Evolutionary conservation across 139 green algal genomes (phyloP).

Genomic region (Chlamydomonas schloesseri): DNA sequence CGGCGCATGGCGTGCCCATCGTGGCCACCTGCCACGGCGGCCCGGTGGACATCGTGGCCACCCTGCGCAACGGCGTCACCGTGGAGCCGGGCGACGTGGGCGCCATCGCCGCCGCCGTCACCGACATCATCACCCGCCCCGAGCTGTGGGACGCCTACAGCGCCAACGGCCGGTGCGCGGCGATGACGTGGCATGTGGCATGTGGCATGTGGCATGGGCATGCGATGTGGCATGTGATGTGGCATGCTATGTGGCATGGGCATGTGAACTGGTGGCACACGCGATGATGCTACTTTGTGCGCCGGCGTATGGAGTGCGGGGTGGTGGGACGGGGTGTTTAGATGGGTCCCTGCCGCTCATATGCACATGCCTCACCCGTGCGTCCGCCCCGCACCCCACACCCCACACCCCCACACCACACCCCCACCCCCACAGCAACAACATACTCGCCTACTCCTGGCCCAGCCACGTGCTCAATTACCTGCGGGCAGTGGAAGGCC

Average conservation of each 20-base stretch:
- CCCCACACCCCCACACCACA: neutral
- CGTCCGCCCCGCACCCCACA: too few species aligned
- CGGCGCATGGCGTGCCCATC: slow-evolving; percentile 93
- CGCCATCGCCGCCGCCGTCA: slow-evolving; percentile 79
- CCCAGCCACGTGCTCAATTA: slow-evolving; percentile 86
- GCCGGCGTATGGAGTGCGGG: too few species aligned
- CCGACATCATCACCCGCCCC: slow-evolving; percentile 84
- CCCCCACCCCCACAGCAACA: slow-evolving; percentile 49
- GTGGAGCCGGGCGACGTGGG: slow-evolving; percentile 89
- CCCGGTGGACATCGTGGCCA: slow-evolving; percentile 87
- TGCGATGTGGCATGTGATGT: too few species aligned
- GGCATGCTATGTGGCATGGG: too few species aligned
- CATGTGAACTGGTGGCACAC: too few species aligned
- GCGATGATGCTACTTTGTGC: too few species aligned
- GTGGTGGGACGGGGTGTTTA: too few species aligned
- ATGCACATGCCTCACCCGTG: neutral
- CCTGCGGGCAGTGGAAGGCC: slow-evolving; percentile 75
- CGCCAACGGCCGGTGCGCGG: slow-evolving; percentile 57
- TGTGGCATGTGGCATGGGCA: too few species aligned
- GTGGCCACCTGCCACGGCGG: slow-evolving; percentile 95
- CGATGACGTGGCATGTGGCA: too few species aligned
- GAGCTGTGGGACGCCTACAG: slow-evolving; percentile 83
- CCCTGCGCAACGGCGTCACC: slow-evolving; percentile 88
- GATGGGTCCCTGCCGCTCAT: neutral
- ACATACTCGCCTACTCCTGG: slow-evolving; percentile 95